Percentiles rank a stretch among this genome's conserved stretches.
Conservation (phyloP, 768 basidiomycete species). For the Tricholoma terreum region DNA sequence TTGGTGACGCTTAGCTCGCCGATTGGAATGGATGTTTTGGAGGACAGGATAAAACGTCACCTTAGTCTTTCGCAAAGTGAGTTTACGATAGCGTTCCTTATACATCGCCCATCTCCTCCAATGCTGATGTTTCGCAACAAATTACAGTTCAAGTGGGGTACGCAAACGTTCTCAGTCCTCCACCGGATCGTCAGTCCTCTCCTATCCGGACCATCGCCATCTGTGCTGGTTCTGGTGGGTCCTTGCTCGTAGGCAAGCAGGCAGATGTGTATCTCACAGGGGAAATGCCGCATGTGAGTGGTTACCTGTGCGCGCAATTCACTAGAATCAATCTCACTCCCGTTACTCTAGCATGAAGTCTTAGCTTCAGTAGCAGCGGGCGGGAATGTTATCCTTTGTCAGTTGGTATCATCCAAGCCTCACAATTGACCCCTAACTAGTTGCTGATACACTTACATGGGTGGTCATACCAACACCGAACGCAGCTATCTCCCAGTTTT, state of each 20-base stretch:
- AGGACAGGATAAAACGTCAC: slow-evolving; percentile 65
- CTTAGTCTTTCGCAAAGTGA: slow-evolving; percentile 59
- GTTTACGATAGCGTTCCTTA: slow-evolving; percentile 25
- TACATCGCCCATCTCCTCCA: slow-evolving; percentile 1
- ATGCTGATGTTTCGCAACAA: slow-evolving; percentile 11
- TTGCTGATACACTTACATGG: slow-evolving; percentile 32
- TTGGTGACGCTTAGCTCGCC: slow-evolving; percentile 60
- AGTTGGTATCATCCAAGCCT: slow-evolving; percentile 26
- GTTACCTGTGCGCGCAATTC: too few species aligned
- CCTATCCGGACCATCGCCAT: slow-evolving; percentile 69
- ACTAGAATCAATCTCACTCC: too few species aligned
- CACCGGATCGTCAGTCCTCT: slow-evolving; percentile 19
- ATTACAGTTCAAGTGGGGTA: slow-evolving; percentile 70
- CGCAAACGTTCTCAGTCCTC: slow-evolving; percentile 17
- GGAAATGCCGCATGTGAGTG: slow-evolving; percentile 83
- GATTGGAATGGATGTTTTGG: slow-evolving; percentile 57
- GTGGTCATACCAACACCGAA: slow-evolving; percentile 94
- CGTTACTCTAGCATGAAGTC: slow-evolving; percentile 71
- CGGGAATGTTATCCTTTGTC: slow-evolving; percentile 81
- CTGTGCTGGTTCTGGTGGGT: slow-evolving; percentile 89
- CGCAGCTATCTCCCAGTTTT: slow-evolving; percentile 85
- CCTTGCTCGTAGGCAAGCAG: slow-evolving; percentile 63
- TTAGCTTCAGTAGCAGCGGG: slow-evolving; percentile 76
- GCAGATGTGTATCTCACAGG: slow-evolving; percentile 93
- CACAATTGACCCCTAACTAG: background rate